phyloP scores from a whole-genome alignment of 1,284 basidiomycete species.

The Ganoderma lingzhi region DNA sequence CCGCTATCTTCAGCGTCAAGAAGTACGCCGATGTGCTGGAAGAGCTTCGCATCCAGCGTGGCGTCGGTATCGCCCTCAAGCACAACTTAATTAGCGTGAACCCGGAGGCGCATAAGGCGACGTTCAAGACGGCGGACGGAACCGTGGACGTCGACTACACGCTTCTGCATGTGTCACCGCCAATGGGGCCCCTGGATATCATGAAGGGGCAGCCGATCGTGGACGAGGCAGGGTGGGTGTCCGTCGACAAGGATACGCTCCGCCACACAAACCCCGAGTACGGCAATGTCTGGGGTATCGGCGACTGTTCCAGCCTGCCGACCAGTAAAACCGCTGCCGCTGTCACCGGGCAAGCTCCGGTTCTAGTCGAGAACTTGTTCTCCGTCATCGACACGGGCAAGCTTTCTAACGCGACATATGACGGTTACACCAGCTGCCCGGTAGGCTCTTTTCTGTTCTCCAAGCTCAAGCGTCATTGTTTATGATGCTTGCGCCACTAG shows the following conservation, averaged over 20 bases:
- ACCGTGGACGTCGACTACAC: conserved; percentile 81
- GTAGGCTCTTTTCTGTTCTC: conserved; percentile 50
- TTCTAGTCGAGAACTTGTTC: conserved; percentile 90
- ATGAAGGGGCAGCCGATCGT: conserved; percentile 84
- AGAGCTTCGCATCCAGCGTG: conserved; percentile 79
- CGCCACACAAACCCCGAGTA: conserved; percentile 84
- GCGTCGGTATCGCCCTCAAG: conserved; percentile 82
- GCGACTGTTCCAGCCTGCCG: conserved; percentile 91
- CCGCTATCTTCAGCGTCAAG: conserved; percentile 91
- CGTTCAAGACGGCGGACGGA: conserved; percentile 82
- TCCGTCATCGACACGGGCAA: conserved; percentile 78
- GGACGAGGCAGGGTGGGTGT: conserved; percentile 88
- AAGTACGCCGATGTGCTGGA: conserved; percentile 93
- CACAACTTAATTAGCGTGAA: conserved; percentile 88
- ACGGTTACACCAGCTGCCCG: conserved; percentile 88
- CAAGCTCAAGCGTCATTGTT: background rate
- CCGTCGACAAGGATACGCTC: conserved; percentile 83
- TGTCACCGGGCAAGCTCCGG: conserved; percentile 91
- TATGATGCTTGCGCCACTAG: conserved; percentile 46
- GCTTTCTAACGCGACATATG: conserved; percentile 72
- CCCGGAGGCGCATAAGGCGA: conserved; percentile 75
- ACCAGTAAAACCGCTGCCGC: conserved; percentile 98
- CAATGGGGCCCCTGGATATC: conserved; percentile 88
- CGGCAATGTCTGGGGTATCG: conserved; percentile 88
- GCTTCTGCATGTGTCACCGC: conserved; percentile 88